phyloP scores from a whole-genome alignment of 2,329 filamentous ascomycete genomes.

The Pyrenophora seminiperda region DNA sequence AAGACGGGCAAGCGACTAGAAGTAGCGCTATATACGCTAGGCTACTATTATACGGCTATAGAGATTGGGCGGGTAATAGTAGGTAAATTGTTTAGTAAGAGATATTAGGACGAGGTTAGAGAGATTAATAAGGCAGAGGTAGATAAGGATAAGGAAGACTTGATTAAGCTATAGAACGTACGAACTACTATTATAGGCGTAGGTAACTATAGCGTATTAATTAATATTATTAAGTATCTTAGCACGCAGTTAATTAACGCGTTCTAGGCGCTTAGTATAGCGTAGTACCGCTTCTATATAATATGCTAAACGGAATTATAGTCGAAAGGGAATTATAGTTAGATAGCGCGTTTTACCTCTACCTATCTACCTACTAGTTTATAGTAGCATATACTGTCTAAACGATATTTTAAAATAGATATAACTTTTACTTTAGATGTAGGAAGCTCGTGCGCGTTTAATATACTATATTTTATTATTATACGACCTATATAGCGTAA shows the following conservation, averaged over 20 bases:
- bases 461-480: background rate
- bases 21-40: conserved; percentile 18
- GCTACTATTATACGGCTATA: conserved; percentile 22
- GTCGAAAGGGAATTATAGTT: too few relatives aligned
- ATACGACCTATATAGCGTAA: background rate
- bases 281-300: background rate
- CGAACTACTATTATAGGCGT: conserved; percentile 12
- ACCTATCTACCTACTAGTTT: background rate
- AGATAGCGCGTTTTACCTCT: too few relatives aligned
- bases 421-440: background rate
- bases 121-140: conserved; percentile 26
- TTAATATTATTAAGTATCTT: conserved; percentile 29
- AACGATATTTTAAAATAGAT: background rate
- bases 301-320: background rate
- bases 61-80: conserved; percentile 17
- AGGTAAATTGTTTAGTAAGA: conserved; percentile 17
- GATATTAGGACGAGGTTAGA: conserved; percentile 23
- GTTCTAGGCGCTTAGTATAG: conserved; percentile 18
- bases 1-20: conserved; percentile 22
- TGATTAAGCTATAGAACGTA: conserved; percentile 18
- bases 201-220: conserved; percentile 9
- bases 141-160: conserved; percentile 14
- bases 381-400: background rate
- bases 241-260: conserved; percentile 24
- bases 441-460: background rate